phyloP scores from a whole-genome alignment of 2,329 filamentous ascomycete species.

The Pseudopyrenochaeta lycopersici region DNA sequence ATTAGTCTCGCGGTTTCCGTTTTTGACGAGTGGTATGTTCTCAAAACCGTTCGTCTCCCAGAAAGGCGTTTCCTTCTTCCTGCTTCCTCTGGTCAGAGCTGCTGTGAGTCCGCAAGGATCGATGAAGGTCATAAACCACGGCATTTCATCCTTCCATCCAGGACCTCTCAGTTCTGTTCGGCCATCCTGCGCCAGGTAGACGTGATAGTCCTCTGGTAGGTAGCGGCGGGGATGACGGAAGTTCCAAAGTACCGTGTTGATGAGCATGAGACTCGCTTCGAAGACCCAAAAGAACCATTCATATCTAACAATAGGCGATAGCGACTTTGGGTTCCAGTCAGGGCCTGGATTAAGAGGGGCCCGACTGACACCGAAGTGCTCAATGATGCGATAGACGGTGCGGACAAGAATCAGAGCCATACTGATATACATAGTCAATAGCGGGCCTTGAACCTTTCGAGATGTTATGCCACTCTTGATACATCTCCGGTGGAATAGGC shows the following conservation, averaged over 20 bases:
- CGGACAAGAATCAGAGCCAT: conserved; percentile 55
- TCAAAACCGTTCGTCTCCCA: conserved; percentile 32
- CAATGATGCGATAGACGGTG: conserved; percentile 60
- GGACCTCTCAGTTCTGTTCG: conserved; percentile 27
- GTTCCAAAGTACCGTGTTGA: conserved; percentile 60
- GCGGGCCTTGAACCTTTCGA: conserved; percentile 53
- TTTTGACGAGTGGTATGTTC: neutral
- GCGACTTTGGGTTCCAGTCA: conserved; percentile 41
- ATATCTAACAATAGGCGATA: conserved; percentile 49
- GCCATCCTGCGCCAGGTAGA: conserved; percentile 54
- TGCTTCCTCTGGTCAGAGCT: conserved; percentile 3
- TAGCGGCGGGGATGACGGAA: conserved; percentile 59
- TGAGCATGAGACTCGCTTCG: conserved; percentile 60
- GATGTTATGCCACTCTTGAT: conserved; percentile 48
- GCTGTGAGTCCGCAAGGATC: conserved; percentile 29
- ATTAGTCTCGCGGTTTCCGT: neutral
- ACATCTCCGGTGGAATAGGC: conserved; percentile 56
- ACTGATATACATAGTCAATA: conserved; percentile 58
- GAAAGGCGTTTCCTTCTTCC: conserved; percentile 21
- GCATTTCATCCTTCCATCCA: conserved; percentile 30
- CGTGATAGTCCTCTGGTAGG: conserved; percentile 59
- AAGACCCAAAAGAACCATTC: conserved; percentile 64
- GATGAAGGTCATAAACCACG: conserved; percentile 35
- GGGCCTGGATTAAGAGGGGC: conserved; percentile 50
- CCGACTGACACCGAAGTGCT: conserved; percentile 60